Evolutionary conservation across 2,329 filamentous ascomycete genomes (phyloP), one percentile per base, ranked within the genome.

Genomic region (Eutypa lata): DNA sequence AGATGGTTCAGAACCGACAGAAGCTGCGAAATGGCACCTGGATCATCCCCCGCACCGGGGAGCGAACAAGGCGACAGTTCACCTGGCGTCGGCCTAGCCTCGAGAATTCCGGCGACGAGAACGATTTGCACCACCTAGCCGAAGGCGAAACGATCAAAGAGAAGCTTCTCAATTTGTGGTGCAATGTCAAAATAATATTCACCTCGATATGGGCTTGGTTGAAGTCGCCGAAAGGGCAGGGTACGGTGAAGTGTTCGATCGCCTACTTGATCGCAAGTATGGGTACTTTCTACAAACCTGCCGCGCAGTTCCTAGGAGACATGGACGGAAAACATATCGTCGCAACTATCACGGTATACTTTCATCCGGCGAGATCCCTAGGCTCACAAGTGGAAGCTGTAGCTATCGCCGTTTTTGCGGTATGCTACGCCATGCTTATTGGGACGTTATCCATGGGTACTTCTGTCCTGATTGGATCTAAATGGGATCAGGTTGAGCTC

Each of bases 281-380:
- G 70, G 91, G 87, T 35, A 97, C 92, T 0, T 94, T 96, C 63
- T 86, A 90, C 57, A 82, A 87, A 2, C 80, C 81, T 2, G 78
- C 96, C 52, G 86, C 91, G 16, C 74, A 78, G 7, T 82, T 91
- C 52, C 76, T 97, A 16, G 93, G 93, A 11, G 80, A 87, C 57
- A 88, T 91, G 65, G 92, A 96, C 71, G 91, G 91, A 48, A 97
- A 97, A 67, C 93, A 97, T 71, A 87, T 96, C 65, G 91, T 96
- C 49, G 91, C 91, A 31, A 97, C 93, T 2, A 84, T 97, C 53
- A 95, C 91, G 1, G 92, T 97, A 11, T 97, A 96, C 66, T 97
- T 97, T 65, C 91, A 97, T 68, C 91, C 93, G 4, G 90, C 91
- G 6, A 81, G 93, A 53, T 90, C 90, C 18, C 83, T 87, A 24